Percentiles rank a stretch among this genome's conserved stretches.
Conservation (phyloP, 2,329 filamentous ascomycete species). For the Thelonectria rubi region DNA sequence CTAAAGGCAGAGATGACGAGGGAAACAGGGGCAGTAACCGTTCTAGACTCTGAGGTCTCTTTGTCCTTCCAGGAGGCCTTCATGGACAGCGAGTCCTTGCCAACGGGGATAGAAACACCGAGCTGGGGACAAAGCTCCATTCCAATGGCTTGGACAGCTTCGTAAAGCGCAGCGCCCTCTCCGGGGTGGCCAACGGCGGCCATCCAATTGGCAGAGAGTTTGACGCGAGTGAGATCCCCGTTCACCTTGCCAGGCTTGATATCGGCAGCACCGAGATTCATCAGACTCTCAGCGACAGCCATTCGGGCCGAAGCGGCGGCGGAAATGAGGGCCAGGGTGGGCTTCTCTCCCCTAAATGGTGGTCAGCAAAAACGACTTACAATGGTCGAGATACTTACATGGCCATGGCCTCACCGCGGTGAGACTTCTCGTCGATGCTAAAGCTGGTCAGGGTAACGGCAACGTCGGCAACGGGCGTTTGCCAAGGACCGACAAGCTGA, state of each 20-base stretch:
- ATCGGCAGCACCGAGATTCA: constrained; percentile 87
- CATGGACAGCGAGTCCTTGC: constrained; percentile 99
- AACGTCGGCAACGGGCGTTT: constrained; percentile 91
- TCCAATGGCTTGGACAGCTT: constrained; percentile 91
- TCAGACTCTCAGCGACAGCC: constrained; percentile 92
- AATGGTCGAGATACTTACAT: constrained; percentile 58
- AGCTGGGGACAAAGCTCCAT: constrained; percentile 90
- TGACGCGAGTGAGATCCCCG: constrained; percentile 79
- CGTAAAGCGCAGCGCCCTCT: constrained; percentile 90
- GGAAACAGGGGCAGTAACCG: constrained; percentile 91
- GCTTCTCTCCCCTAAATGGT: constrained; percentile 74
- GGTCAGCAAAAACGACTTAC: not conserved
- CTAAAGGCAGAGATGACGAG: constrained; percentile 92
- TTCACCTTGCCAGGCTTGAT: constrained; percentile 54
- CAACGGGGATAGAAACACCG: constrained; percentile 93
- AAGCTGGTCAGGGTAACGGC: constrained; percentile 90
- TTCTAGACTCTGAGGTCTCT: constrained; percentile 72
- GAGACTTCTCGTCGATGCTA: constrained; percentile 69
- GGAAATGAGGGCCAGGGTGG: constrained; percentile 87
- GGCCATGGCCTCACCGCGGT: constrained; percentile 93
- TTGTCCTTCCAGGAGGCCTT: constrained; percentile 92
- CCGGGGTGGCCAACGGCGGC: constrained; percentile 92
- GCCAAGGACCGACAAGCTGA: constrained; percentile 97
- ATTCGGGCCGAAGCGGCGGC: constrained; percentile 91
- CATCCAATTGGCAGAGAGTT: constrained; percentile 99